Conservation (phyloP, 2,329 filamentous ascomycete species). For the Claviceps capensis region DNA sequence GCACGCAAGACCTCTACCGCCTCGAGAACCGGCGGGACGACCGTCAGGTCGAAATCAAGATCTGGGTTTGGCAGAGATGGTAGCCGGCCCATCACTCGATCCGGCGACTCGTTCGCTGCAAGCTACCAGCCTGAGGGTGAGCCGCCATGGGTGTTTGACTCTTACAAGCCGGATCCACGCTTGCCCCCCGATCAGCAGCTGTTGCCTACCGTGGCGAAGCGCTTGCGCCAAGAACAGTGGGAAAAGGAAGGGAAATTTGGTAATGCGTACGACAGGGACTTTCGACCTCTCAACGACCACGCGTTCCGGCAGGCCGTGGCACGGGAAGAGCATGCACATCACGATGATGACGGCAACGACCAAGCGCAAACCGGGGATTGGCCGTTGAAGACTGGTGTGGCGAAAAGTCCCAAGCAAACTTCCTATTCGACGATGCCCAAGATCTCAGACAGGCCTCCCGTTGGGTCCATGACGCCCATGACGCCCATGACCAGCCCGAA, state of each 20-base stretch:
- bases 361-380: constrained; percentile 33
- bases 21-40: constrained; percentile 26
- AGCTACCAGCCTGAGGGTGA: constrained; percentile 76
- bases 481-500: constrained; percentile 19
- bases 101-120: constrained; percentile 36
- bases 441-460: constrained; percentile 27
- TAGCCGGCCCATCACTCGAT: constrained; percentile 46
- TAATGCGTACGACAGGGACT: constrained; percentile 74
- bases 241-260: constrained; percentile 82
- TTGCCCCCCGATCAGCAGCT: constrained; percentile 92
- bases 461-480: constrained; percentile 29
- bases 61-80: constrained; percentile 38
- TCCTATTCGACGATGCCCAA: constrained; percentile 51
- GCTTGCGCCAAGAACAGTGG: constrained; percentile 90
- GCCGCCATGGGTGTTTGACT: constrained; percentile 85
- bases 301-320: constrained; percentile 33
- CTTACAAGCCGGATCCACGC: constrained; percentile 91
- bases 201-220: constrained; percentile 81
- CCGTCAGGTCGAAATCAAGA: constrained; percentile 48
- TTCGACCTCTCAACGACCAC: constrained; percentile 67
- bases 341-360: constrained; percentile 16
- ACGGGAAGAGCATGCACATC: constrained; percentile 11
- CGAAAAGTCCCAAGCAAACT: constrained; percentile 33
- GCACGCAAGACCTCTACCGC: constrained; percentile 32
- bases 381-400: constrained; percentile 38